phyloP scores from a whole-genome alignment of 768 basidiomycete genomes.

The Clavaria fumosa region DNA sequence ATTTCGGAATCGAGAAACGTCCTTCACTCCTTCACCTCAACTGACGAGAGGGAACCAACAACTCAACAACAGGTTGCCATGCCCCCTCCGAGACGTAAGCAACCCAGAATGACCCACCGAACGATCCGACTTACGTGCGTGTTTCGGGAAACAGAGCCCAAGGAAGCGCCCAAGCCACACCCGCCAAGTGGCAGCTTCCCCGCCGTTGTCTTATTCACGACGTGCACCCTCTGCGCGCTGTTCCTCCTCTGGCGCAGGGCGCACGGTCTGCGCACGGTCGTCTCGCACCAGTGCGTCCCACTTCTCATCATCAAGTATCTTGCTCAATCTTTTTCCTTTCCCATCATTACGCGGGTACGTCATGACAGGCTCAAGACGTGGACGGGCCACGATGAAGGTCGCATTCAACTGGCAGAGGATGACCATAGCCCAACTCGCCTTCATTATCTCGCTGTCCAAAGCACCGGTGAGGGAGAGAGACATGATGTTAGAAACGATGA shows the following conservation, averaged over 20 bases:
- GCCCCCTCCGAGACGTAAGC: too few species aligned
- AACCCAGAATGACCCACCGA: too few species aligned
- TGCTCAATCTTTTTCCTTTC: too few species aligned
- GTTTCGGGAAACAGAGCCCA: too few species aligned
- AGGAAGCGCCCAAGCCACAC: slow-evolving; percentile 49
- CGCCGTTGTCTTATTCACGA: slow-evolving; percentile 39
- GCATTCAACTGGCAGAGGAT: slow-evolving; percentile 52
- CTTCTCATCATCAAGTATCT: background rate
- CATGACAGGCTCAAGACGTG: slow-evolving; percentile 39
- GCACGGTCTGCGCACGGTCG: slow-evolving; percentile 36
- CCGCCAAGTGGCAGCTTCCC: slow-evolving; percentile 44
- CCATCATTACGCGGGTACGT: background rate
- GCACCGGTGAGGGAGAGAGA: slow-evolving; percentile 28
- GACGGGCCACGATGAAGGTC: slow-evolving; percentile 35
- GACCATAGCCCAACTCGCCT: slow-evolving; percentile 59
- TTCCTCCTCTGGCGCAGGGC: slow-evolving; percentile 53
- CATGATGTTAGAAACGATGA: background rate
- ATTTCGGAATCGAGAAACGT: too few species aligned
- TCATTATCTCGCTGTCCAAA: slow-evolving; percentile 46
- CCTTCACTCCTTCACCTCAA: too few species aligned
- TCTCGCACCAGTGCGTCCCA: slow-evolving; percentile 42
- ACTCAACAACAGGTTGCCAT: too few species aligned
- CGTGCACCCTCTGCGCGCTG: slow-evolving; percentile 38
- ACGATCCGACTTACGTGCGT: too few species aligned
- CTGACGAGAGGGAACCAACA: too few species aligned